phyloP scores from a whole-genome alignment of 2,329 filamentous ascomycete genomes.

The Penicillium sp. region DNA sequence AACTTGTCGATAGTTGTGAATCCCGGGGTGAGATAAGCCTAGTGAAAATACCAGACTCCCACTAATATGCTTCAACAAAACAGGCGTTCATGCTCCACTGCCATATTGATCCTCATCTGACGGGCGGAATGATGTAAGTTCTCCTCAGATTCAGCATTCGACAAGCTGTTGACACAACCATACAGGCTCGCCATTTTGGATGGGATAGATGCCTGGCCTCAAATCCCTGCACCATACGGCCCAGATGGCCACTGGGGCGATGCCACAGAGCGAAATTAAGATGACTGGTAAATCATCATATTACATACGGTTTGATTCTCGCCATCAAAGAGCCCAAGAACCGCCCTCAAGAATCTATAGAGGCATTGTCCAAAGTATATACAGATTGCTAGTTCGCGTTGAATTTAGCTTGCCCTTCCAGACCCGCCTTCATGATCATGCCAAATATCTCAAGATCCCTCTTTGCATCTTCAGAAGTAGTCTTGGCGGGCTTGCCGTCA shows the following conservation, averaged over 20 bases:
- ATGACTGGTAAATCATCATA: background rate
- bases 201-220: conserved; percentile 1
- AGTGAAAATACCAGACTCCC: background rate
- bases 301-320: background rate
- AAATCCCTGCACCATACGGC: background rate
- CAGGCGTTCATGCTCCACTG: conserved; percentile 8
- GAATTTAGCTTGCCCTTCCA: conserved; percentile 29
- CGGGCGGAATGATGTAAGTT: conserved; percentile 8
- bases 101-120: conserved; percentile 7
- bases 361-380: background rate
- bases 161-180: background rate
- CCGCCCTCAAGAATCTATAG: background rate
- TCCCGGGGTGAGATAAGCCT: background rate
- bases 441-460: conserved; percentile 44
- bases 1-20: conserved; percentile 1
- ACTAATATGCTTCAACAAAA: background rate
- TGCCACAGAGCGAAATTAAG: background rate
- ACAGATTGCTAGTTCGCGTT: background rate
- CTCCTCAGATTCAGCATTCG: background rate
- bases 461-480: conserved; percentile 44
- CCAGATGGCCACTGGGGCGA: background rate
- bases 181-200: background rate
- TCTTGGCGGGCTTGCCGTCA: conserved; percentile 44
- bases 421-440: conserved; percentile 40
- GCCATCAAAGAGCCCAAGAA: background rate